Conservation (phyloP, 345 rosid species). For the Gossypium rotundifolium region DNA sequence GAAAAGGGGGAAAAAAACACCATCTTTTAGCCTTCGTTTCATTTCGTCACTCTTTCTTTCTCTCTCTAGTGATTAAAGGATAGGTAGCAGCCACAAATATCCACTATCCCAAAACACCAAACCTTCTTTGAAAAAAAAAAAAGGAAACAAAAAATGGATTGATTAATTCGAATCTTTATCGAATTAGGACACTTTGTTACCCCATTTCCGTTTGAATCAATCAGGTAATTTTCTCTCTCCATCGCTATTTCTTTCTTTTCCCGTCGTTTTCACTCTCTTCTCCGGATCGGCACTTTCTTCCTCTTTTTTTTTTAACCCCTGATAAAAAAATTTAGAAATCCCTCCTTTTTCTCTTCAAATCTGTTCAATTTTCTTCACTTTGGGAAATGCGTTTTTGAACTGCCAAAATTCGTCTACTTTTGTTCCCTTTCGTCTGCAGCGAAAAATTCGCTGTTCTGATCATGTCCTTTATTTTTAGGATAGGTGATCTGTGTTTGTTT, state of each 20-base stretch:
- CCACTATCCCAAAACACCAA: conserved; percentile 14
- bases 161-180: conserved; percentile 9
- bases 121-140: not conserved
- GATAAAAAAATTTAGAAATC: not conserved
- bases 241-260: not conserved
- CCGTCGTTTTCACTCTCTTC: conserved; percentile 1
- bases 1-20: too few species aligned
- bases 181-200: not conserved
- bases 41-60: not conserved
- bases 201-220: conserved; percentile 10
- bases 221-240: conserved; percentile 11
- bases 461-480: conserved; percentile 6
- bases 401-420: not conserved
- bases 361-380: not conserved
- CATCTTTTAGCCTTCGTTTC: too few species aligned
- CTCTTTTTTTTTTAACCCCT: not conserved
- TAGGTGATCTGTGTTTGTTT: conserved; percentile 5
- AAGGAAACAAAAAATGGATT: not conserved
- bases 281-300: conserved; percentile 1
- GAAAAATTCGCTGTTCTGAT: not conserved
- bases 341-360: not conserved
- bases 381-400: not conserved
- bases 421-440: not conserved
- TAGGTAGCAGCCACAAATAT: conserved; percentile 25
- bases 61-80: conserved; percentile 4